phyloP scores from a whole-genome alignment of 805 yeast genomes.

The Candida sphagnicola region DNA sequence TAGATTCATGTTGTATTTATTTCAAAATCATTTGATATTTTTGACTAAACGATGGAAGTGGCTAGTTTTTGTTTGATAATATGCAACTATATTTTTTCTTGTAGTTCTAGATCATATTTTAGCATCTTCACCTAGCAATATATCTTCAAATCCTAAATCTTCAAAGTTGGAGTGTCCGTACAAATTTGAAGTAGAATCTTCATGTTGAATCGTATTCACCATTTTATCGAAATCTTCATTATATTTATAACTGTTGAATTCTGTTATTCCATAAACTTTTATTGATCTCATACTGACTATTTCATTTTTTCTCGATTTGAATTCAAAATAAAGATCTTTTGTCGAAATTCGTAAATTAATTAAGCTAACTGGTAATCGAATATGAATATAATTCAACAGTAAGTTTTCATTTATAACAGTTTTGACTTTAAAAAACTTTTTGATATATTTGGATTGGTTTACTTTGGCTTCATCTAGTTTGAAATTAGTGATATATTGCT shows the following conservation, averaged over 20 bases:
- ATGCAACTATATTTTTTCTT: no score
- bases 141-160: constrained; percentile 4
- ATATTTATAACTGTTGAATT: constrained; percentile 20
- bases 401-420: not conserved
- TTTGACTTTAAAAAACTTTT: constrained; percentile 28
- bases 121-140: constrained; percentile 7
- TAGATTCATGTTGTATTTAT: no score
- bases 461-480: constrained; percentile 12
- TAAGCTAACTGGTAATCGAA: constrained; percentile 30
- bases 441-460: constrained; percentile 18
- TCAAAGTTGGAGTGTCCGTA: no score
- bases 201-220: constrained; percentile 7
- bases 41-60: no score
- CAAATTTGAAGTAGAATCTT: not conserved
- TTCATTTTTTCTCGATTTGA: constrained; percentile 9
- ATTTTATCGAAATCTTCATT: constrained; percentile 17
- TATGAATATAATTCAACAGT: constrained; percentile 13
- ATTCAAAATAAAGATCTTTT: constrained; percentile 30
- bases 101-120: not conserved
- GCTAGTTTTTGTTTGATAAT: no score
- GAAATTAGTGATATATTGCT: constrained; percentile 15
- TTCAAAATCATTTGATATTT: no score
- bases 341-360: constrained; percentile 28
- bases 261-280: constrained; percentile 29
- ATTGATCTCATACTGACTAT: constrained; percentile 15